These are phyloP conservation scores for Umbellularia californica DNA, from an alignment of 164 flowering plant genomes.

Conservation along the genomic window DNA sequence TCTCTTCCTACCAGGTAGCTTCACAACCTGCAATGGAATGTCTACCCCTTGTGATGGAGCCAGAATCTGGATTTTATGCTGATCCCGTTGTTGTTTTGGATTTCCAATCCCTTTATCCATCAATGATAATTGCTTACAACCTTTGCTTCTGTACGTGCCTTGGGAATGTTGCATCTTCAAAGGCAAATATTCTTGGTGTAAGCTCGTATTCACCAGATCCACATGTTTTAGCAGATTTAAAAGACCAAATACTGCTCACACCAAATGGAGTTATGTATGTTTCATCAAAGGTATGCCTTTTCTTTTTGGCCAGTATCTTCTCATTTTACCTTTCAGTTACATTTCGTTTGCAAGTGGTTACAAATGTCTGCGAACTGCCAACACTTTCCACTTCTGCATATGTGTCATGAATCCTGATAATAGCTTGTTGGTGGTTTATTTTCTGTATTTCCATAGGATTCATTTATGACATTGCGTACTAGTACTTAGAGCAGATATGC, in stretches of 20 bases:
- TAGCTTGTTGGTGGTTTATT: background rate
- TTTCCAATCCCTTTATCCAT: slow-evolving; percentile 97
- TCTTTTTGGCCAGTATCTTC: background rate
- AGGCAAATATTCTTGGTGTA: slow-evolving; percentile 70
- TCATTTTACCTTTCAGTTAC: background rate
- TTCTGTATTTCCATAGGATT: background rate
- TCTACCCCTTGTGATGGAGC: slow-evolving; percentile 97
- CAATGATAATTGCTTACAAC: slow-evolving; percentile 95
- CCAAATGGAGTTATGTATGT: slow-evolving; percentile 96
- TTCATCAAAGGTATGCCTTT: slow-evolving; percentile 55
- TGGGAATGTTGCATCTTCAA: slow-evolving; percentile 70
- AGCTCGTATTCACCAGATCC: slow-evolving; percentile 60
- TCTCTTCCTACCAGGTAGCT: slow-evolving; percentile 54
- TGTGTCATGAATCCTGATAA: too few relatives aligned
- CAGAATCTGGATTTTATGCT: slow-evolving; percentile 92
- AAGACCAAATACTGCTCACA: slow-evolving; percentile 53
- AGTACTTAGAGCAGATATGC: background rate
- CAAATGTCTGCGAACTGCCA: too few relatives aligned
- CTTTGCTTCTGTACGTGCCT: slow-evolving; percentile 95
- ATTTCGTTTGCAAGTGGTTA: background rate
- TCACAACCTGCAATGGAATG: slow-evolving; percentile 99
- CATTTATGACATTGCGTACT: background rate
- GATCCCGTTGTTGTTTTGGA: slow-evolving; percentile 96
- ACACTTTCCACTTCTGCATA: too few relatives aligned
- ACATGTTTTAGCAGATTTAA: slow-evolving; percentile 39